Conservation (phyloP, 2,329 filamentous ascomycete species). For the Epicoccum nigrum region DNA sequence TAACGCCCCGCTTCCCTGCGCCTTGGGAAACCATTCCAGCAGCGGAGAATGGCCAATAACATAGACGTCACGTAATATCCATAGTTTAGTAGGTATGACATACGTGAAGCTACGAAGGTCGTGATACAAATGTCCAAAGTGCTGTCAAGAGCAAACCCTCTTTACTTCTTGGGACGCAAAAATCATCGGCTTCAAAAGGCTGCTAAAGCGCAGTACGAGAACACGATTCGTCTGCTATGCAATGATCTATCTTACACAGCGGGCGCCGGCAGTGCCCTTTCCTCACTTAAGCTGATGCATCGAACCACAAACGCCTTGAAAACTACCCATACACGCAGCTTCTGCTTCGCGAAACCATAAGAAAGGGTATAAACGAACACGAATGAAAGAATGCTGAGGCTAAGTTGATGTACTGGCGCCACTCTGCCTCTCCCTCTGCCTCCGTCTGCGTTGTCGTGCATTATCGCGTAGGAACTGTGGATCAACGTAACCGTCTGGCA, state of each 20-base stretch:
- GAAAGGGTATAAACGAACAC: conserved; percentile 21
- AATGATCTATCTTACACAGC: conserved; percentile 8
- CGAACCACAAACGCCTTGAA: background rate
- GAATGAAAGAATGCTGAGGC: conserved; percentile 7
- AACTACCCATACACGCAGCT: background rate
- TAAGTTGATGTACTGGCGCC: conserved; percentile 14
- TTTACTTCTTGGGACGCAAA: too few species aligned
- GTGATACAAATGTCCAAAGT: too few species aligned
- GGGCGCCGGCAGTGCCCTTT: background rate
- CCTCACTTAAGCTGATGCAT: background rate
- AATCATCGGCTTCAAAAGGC: too few species aligned
- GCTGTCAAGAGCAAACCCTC: too few species aligned
- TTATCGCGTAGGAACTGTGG: conserved; percentile 58
- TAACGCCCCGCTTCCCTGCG: too few species aligned
- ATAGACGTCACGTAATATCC: too few species aligned
- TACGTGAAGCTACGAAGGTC: too few species aligned
- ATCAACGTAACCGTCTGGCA: conserved; percentile 70
- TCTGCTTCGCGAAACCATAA: background rate
- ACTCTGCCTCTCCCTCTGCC: conserved; percentile 63
- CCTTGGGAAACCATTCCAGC: too few species aligned
- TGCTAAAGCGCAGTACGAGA: too few species aligned
- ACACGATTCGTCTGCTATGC: background rate
- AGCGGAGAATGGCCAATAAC: too few species aligned
- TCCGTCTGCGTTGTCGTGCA: conserved; percentile 67
- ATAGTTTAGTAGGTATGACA: too few species aligned